These are phyloP conservation scores for Lasiodiplodia citricola DNA, from an alignment of 2,329 filamentous ascomycete species.

Conservation along the genomic window DNA sequence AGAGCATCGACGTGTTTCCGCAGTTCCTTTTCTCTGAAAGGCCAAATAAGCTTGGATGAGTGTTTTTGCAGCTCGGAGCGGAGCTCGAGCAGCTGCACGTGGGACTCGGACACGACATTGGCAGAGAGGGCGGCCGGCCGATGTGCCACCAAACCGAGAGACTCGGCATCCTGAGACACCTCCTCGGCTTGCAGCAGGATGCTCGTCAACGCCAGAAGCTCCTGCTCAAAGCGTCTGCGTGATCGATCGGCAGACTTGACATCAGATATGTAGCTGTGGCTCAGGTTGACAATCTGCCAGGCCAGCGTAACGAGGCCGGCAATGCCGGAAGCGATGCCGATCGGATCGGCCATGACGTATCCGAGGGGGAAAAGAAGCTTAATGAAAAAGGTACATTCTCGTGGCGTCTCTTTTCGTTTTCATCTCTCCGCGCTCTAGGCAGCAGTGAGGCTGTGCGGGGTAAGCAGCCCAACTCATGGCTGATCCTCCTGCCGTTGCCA, in stretches of 20 bases:
- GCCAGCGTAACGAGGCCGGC: not conserved
- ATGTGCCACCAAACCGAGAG: not conserved
- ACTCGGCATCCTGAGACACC: not conserved
- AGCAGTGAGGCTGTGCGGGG: not conserved
- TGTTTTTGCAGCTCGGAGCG: not conserved
- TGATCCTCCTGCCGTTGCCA: too few relatives aligned
- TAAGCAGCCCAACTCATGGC: too few relatives aligned
- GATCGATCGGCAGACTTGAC: not conserved
- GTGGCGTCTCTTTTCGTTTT: not conserved
- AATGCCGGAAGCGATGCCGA: not conserved
- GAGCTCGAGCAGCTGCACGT: not conserved
- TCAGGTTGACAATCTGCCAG: not conserved
- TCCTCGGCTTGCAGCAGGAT: not conserved
- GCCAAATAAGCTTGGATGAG: not conserved
- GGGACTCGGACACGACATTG: not conserved
- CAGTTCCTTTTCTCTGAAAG: not conserved
- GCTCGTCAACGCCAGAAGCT: not conserved
- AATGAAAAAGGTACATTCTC: not conserved
- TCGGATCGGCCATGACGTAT: not conserved
- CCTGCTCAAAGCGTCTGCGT: not conserved
- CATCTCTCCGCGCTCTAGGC: not conserved
- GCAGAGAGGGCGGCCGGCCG: not conserved
- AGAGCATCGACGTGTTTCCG: not conserved
- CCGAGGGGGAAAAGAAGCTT: not conserved
- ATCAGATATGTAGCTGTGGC: slow-evolving; percentile 1